These are phyloP conservation scores for Gossypium arboreum DNA, from an alignment of 345 rosid genomes.

Conservation along the genomic window DNA sequence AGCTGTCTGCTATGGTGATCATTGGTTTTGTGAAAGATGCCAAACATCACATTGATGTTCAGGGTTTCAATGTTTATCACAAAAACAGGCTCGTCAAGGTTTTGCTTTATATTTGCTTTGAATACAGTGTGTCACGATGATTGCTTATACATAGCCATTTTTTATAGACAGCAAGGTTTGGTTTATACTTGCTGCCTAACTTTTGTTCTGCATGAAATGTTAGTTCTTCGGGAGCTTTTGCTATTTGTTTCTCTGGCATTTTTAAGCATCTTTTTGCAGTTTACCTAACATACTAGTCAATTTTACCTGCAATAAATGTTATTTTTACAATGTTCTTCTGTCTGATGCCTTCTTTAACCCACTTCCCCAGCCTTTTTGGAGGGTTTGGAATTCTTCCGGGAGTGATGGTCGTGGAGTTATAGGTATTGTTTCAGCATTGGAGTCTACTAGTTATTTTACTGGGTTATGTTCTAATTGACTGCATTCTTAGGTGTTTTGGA, in stretches of 20 bases:
- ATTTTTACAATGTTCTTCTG: not conserved
- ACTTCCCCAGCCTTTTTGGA: slow-evolving; percentile 83
- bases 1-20: slow-evolving; percentile 71
- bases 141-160: too few species aligned
- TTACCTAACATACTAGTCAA: not conserved
- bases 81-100: slow-evolving; percentile 39
- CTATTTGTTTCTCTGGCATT: not conserved
- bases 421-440: slow-evolving; percentile 39
- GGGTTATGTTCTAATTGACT: slow-evolving; percentile 17
- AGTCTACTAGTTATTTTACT: slow-evolving; percentile 1
- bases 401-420: slow-evolving; percentile 96
- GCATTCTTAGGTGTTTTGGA: slow-evolving; percentile 62
- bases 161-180: too few species aligned
- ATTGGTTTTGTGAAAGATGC: slow-evolving; percentile 96
- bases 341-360: not conserved
- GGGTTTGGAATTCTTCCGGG: slow-evolving; percentile 94
- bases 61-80: slow-evolving; percentile 93
- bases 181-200: not conserved
- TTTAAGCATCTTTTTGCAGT: not conserved
- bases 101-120: too few species aligned
- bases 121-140: too few species aligned
- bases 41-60: slow-evolving; percentile 75
- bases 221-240: not conserved
- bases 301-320: not conserved
- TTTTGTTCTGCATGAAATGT: not conserved